phyloP scores from a whole-genome alignment of 2,329 filamentous ascomycete species.

The Pezicula carpinea region DNA sequence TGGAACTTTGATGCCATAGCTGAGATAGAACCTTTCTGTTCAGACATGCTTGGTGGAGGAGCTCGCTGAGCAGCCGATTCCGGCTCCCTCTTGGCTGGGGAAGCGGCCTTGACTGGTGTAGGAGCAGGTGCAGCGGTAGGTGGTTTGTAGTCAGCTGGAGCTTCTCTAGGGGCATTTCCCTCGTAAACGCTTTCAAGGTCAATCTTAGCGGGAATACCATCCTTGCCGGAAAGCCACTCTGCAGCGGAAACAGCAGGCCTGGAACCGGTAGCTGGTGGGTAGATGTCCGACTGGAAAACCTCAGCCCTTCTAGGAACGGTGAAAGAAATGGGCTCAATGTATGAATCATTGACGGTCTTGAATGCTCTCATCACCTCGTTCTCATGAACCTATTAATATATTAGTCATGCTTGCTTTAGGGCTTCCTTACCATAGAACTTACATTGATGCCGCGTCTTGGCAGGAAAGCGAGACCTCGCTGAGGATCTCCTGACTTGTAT shows the following conservation, averaged over 20 bases:
- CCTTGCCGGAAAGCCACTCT: conserved; percentile 87
- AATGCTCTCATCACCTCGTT: conserved; percentile 94
- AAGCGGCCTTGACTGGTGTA: conserved; percentile 35
- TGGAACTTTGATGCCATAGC: conserved; percentile 82
- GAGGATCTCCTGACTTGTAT: conserved; percentile 94
- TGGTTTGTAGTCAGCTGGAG: conserved; percentile 65
- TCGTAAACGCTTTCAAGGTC: conserved; percentile 91
- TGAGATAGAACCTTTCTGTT: conserved; percentile 84
- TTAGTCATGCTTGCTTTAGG: conserved; percentile 14
- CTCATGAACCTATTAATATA: conserved; percentile 65
- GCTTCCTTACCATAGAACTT: conserved; percentile 25
- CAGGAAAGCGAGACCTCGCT: conserved; percentile 89
- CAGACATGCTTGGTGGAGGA: conserved; percentile 67
- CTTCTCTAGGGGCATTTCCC: conserved; percentile 72
- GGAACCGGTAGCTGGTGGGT: conserved; percentile 74
- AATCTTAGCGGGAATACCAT: conserved; percentile 81
- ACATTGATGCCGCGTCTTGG: conserved; percentile 93
- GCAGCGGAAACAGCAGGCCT: conserved; percentile 75
- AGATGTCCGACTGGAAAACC: conserved; percentile 96
- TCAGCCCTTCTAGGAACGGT: conserved; percentile 91
- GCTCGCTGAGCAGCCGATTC: conserved; percentile 45
- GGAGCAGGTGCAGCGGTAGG: conserved; percentile 40
- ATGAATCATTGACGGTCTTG: conserved; percentile 93
- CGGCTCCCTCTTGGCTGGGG: conserved; percentile 42
- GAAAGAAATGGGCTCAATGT: conserved; percentile 96